Evolutionary conservation across 2,329 filamentous ascomycete species (phyloP).

Genomic region (Colletotrichum tabaci): DNA sequence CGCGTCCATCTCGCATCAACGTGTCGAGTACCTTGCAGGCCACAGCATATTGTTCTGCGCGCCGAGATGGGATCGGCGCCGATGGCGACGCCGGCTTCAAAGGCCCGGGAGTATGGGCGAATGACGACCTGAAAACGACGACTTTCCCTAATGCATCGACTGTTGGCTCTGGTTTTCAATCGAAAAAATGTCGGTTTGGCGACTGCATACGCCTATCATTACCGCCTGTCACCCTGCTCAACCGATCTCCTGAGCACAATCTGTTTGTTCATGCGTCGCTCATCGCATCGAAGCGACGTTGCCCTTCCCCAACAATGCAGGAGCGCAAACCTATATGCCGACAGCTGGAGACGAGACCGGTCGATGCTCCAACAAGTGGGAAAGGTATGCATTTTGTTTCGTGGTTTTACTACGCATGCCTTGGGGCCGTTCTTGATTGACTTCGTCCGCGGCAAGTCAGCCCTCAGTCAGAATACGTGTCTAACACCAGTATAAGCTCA

Average conservation of each 20-base stretch:
- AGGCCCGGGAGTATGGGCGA: conserved; percentile 5
- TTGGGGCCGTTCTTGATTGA: not conserved
- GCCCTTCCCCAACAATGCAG: not conserved
- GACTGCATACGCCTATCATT: not conserved
- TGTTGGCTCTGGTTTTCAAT: no score
- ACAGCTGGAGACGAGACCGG: not conserved
- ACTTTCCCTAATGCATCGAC: not conserved
- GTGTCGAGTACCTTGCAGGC: not conserved
- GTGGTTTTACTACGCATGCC: not conserved
- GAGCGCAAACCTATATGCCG: not conserved
- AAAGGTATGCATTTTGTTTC: not conserved
- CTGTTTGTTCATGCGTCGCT: not conserved
- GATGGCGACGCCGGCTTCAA: not conserved
- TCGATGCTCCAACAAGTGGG: not conserved
- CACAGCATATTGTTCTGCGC: not conserved
- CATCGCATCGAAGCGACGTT: not conserved
- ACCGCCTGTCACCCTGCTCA: not conserved
- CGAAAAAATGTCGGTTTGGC: no score
- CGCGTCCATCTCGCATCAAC: not conserved
- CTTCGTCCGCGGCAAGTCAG: not conserved
- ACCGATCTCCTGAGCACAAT: no score
- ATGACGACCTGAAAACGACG: conserved; percentile 19
- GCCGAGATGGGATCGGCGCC: conserved; percentile 9
- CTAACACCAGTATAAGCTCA: not conserved
- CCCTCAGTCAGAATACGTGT: not conserved